Percentiles rank a stretch among this genome's conserved stretches.
phyloP scores from a whole-genome alignment of 257 asterid genomes.

The Solanum arcanum region DNA sequence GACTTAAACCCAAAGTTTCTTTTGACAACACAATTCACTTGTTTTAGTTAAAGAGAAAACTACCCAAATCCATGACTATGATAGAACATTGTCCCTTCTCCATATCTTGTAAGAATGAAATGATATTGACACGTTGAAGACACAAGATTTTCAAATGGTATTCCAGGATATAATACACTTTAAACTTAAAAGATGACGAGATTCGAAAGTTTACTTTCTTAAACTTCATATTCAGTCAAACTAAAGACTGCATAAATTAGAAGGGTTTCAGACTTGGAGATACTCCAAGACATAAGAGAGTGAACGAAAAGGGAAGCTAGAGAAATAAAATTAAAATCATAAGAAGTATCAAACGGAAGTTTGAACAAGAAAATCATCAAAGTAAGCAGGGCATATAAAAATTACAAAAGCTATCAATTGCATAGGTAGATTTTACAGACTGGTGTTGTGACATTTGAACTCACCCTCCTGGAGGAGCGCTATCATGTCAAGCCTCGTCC shows the following conservation, averaged over 20 bases:
- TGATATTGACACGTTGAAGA: background rate
- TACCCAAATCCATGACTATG: background rate
- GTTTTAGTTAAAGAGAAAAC: background rate
- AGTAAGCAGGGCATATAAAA: conserved; percentile 11
- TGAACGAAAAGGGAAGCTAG: background rate
- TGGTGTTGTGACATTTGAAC: conserved; percentile 30
- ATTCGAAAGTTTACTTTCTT: background rate
- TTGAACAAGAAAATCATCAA: background rate
- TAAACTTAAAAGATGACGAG: background rate
- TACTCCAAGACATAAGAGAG: background rate
- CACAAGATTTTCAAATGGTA: background rate
- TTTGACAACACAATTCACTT: background rate
- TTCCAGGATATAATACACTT: background rate
- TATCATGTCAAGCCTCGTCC: conserved; percentile 34
- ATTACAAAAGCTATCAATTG: conserved; percentile 5
- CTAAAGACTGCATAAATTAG: background rate
- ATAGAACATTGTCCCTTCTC: background rate
- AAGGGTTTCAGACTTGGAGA: background rate
- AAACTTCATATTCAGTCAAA: background rate
- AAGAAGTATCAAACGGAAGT: background rate
- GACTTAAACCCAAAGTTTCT: background rate
- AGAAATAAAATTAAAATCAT: background rate
- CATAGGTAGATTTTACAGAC: conserved; percentile 29
- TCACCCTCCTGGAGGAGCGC: conserved; percentile 37
- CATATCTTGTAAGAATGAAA: too few species aligned